Base-by-base conservation (phyloP, 2,329 filamentous ascomycete species). In the Paecilomyces fulvus region DNA sequence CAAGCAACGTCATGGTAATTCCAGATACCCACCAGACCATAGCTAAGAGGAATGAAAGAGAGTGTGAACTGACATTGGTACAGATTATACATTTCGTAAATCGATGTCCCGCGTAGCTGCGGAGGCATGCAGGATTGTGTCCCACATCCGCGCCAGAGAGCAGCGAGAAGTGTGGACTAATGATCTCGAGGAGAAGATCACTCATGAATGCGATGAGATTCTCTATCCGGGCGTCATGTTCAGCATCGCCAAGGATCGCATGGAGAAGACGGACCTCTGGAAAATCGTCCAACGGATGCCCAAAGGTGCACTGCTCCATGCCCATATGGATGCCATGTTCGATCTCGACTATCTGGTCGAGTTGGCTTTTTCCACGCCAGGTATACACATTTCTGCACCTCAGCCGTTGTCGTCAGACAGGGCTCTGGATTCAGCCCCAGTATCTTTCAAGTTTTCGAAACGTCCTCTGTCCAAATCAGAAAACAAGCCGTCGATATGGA, bases 191-290 rank as follows among this genome's bases (percentile, higher is more conserved):
- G 85, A 92, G 66, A 79, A 79, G 49, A 76, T 90, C 2, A 85
- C 86, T 3, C 80, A 82, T 60, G 75, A 83, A 56, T 76, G 75
- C 25, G 79, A 84, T 63, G 80, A 83, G 59, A 83, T 84, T 62
- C 77, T 92, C 53, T 90, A 88, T 68, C 90, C 90, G 0, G 92
- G 92, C 10, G 95, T 96, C 87, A 94, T 95, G 88, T 96, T 96
- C 73, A 86, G 83, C 33, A 80, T 92, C 33, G 90, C 90, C 63
- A 92, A 91, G 72, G 82, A 85, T n/a, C 83, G 84, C 37, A 95
- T 96, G 84, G 90, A 95, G 73, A 79, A 80, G 63, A 95, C 90
- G 12, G 85, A 85, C 66, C 79, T 96, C 23, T 97, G 90, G 90
- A 81, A 84, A 61, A 94, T 96, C 64, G 82, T 96, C 14, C 83